These are phyloP conservation scores for Plasmodium coatneyi DNA, from an alignment of 169 alveolate species.

Conservation along the genomic window DNA sequence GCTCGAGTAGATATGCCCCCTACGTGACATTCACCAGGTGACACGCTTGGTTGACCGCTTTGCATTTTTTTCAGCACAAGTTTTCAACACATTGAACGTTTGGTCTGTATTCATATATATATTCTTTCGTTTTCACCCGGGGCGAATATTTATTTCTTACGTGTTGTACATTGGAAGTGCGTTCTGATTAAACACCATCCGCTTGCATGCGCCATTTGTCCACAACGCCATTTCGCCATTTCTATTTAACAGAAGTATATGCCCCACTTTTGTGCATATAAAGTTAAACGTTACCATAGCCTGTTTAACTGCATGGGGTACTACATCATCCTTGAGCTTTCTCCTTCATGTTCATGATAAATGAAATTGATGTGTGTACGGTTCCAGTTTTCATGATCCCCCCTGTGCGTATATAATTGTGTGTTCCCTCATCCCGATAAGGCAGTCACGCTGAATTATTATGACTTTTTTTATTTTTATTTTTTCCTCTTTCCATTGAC, in stretches of 20 bases:
- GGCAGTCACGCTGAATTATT: not conserved
- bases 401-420: not conserved
- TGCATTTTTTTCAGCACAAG: not conserved
- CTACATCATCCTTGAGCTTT: not conserved
- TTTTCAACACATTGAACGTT: not conserved
- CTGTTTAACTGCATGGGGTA: not conserved
- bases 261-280: not conserved
- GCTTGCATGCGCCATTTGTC: not conserved
- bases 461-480: not conserved
- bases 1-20: not conserved
- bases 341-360: not conserved
- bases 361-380: not conserved
- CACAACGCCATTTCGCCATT: not conserved
- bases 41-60: not conserved
- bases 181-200: not conserved
- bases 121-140: not conserved
- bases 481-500: not conserved
- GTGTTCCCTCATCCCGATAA: not conserved
- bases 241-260: not conserved
- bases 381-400: not conserved
- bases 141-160: not conserved
- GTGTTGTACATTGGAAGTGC: not conserved
- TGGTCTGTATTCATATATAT: not conserved
- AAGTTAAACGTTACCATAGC: not conserved
- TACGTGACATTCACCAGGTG: not conserved